These are phyloP conservation scores for Lactarius akahatsu DNA, from an alignment of 768 basidiomycete genomes.

Conservation along the genomic window DNA sequence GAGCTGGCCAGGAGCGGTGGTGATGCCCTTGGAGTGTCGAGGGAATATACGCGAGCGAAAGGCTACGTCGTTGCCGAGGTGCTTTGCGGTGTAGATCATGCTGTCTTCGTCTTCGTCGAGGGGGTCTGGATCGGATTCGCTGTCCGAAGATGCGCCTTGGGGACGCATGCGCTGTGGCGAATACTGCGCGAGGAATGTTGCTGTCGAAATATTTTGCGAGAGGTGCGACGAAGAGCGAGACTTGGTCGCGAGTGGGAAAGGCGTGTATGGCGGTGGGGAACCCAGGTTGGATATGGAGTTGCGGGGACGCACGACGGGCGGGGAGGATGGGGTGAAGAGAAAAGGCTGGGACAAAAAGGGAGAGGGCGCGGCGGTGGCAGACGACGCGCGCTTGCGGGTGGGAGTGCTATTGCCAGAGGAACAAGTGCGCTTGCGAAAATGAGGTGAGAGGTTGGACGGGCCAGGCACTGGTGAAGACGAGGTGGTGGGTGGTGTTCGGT, in stretches of 20 bases:
- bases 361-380: conserved; percentile 13
- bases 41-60: conserved; percentile 27
- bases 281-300: conserved; percentile 11
- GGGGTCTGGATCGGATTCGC: conserved; percentile 23
- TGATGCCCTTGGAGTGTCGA: conserved; percentile 42
- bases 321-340: conserved; percentile 20
- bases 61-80: conserved; percentile 12
- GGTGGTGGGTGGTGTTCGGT: neutral
- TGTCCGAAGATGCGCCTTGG: conserved; percentile 16
- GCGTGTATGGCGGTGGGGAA: conserved; percentile 24
- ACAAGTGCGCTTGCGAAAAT: conserved; percentile 9
- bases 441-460: neutral
- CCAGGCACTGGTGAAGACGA: neutral
- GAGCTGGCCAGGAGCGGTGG: conserved; percentile 55
- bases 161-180: conserved; percentile 16
- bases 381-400: conserved; percentile 23
- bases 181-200: conserved; percentile 24
- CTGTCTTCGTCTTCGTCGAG: conserved; percentile 19
- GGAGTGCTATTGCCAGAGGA: neutral
- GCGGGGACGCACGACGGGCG: conserved; percentile 17
- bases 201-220: conserved; percentile 17
- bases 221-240: conserved; percentile 29
- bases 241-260: conserved; percentile 17
- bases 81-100: conserved; percentile 25
- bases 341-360: conserved; percentile 14